Evolutionary conservation across 495 filamentous ascomycete species (phyloP).

Genomic region (Tricharina praecox): DNA sequence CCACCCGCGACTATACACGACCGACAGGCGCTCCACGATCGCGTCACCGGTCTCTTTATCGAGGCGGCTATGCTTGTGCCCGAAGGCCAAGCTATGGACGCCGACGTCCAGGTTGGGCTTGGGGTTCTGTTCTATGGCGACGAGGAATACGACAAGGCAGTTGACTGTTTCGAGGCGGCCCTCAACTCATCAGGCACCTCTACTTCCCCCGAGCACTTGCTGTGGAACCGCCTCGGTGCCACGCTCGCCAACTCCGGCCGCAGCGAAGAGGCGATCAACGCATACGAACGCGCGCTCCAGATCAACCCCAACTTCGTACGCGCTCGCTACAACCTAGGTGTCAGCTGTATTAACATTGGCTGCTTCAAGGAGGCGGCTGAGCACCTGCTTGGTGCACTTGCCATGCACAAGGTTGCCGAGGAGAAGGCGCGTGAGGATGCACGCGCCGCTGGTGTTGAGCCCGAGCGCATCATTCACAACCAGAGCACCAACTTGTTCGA

Average conservation of each 20-base stretch:
- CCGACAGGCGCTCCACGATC: slow-evolving; percentile 73
- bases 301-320: slow-evolving; percentile 91
- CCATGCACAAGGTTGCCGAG: slow-evolving; percentile 95
- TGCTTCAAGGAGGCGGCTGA: slow-evolving; percentile 84
- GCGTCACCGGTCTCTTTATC: slow-evolving; percentile 80
- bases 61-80: slow-evolving; percentile 80
- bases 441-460: slow-evolving; percentile 35
- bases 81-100: slow-evolving; percentile 78
- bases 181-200: slow-evolving; percentile 32
- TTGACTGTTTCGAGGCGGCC: slow-evolving; percentile 91
- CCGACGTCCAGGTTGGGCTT: slow-evolving; percentile 92
- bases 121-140: slow-evolving; percentile 96
- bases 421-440: slow-evolving; percentile 74
- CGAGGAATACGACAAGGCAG: slow-evolving; percentile 94
- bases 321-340: slow-evolving; percentile 90
- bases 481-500: slow-evolving; percentile 92
- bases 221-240: slow-evolving; percentile 95
- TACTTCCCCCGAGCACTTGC: slow-evolving; percentile 70
- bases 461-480: slow-evolving; percentile 50
- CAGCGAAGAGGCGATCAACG: slow-evolving; percentile 86
- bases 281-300: slow-evolving; percentile 79
- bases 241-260: slow-evolving; percentile 89
- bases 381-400: slow-evolving; percentile 79
- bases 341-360: slow-evolving; percentile 93
- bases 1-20: slow-evolving; percentile 59